Evolutionary conservation across 1,284 basidiomycete species (phyloP), one percentile per base, ranked within the genome.

Genomic region (Cryptococcus sp.): DNA sequence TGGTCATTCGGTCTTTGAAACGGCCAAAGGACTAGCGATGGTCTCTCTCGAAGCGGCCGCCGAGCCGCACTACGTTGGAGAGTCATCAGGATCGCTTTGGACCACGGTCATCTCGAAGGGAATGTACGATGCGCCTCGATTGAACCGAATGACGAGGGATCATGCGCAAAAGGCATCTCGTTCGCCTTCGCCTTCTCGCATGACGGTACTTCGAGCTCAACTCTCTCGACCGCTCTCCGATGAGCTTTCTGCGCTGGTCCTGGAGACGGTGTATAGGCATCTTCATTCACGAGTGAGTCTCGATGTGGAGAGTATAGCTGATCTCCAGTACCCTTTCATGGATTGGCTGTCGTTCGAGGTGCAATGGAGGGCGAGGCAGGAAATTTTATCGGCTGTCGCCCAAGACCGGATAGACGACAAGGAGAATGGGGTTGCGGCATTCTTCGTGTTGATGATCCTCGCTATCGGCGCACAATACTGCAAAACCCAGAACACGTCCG

Each of bases 31-130:
- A 4, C 42, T 60, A 31, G 58, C 58, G 2, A 57, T 60, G 58
- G 51, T 60, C 12, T 57, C 58, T 4, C 45, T 60, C 12, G 56
- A 60, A 31, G 58, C 58, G 14, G 51, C 58, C 9, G 58, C 56
- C 9, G 58, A 60, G 34, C 58, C 58, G 9, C 58, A 60, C 34
- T 60, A 60, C 25, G 48, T 60, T 16, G 58, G 58, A 24, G 58
- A 57, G 26, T 57, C 56, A 7, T 52, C 52, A 1, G 58, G 56
- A 31, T 57, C 48, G 3, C 24, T 57, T 2, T 60, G 58, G 58
- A 51, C 51, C 4, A 47, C 48, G 6, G 38, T 59, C 1, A 51
- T 59, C 10, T 33, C 50, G 11, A 47, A 49, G 16, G 55, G 55
- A 0, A 51, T 59, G 48, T 18, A 43, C 23, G n/a, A n/a, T n/a